phyloP scores from a whole-genome alignment of 1,284 basidiomycete genomes.

The Retiboletus flavoniger region DNA sequence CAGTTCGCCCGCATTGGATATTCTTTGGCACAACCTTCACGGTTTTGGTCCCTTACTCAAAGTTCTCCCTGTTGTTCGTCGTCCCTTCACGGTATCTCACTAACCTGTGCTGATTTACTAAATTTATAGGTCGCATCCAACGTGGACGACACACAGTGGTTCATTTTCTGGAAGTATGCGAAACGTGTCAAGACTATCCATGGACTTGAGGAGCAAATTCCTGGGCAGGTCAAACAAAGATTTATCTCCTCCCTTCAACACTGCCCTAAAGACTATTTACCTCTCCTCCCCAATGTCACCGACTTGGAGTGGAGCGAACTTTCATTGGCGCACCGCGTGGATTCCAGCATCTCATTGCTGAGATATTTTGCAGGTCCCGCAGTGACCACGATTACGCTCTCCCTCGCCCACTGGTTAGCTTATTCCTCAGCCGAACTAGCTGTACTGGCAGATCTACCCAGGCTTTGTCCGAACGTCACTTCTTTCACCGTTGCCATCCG shows the following conservation, averaged over 20 bases:
- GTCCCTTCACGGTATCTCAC: not conserved
- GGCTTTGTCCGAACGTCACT: conserved; percentile 18
- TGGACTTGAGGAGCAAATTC: not conserved
- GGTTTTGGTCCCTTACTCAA: conserved; percentile 12
- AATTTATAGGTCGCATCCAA: not conserved
- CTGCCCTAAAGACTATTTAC: conserved; percentile 1
- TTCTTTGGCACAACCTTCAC: conserved; percentile 18
- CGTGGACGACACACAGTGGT: conserved; percentile 8
- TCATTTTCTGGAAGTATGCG: conserved; percentile 18
- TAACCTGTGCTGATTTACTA: not conserved
- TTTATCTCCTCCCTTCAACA: conserved; percentile 1
- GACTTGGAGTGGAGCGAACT: conserved; percentile 11
- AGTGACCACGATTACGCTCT: conserved; percentile 12
- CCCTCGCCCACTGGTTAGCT: conserved; percentile 3
- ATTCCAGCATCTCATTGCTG: conserved; percentile 13
- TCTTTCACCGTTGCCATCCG: conserved; percentile 8
- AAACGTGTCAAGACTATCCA: conserved; percentile 15
- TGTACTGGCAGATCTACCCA: conserved; percentile 10
- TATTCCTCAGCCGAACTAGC: conserved; percentile 3
- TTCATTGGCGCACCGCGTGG: not conserved
- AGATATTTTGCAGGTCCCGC: conserved; percentile 9
- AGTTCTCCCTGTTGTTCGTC: conserved; percentile 11
- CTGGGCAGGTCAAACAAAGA: not conserved
- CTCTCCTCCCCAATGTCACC: conserved; percentile 17
- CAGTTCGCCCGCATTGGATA: conserved; percentile 19